Evolutionary conservation across 1,284 basidiomycete species (phyloP), one percentile per base, ranked within the genome.

Genomic region (Schizophyllum amplum): DNA sequence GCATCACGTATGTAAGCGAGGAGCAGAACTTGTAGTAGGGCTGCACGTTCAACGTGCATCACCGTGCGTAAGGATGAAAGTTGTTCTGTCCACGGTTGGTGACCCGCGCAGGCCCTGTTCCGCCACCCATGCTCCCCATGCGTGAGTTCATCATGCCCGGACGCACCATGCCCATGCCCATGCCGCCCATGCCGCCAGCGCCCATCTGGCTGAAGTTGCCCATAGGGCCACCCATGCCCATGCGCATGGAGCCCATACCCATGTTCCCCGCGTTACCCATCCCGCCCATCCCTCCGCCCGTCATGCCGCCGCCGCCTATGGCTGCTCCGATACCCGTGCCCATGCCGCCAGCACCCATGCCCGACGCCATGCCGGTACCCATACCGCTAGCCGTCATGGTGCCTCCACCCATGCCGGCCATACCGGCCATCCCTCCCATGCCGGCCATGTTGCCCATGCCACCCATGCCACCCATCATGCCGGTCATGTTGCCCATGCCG

Each of bases 21-120:
- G n/a, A n/a, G n/a, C n/a, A n/a, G n/a, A n/a, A n/a, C n/a, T n/a
- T n/a, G n/a, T n/a, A n/a, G n/a, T n/a, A n/a, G n/a, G n/a, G n/a
- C n/a, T n/a, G n/a, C n/a, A n/a, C n/a, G n/a, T n/a, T n/a, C n/a
- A n/a, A n/a, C n/a, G n/a, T n/a, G n/a, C 33, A 50, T 50, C 24
- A 61, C 61, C 82, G 77, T 50, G 82, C 75, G 64, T 84, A 84
- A 17, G 82, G 82, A 66, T 84, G 82, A 68, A 79, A 84, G 51
- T 74, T 75, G 61, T 83, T 79, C 61, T 82, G 80, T 63, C 82
- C 82, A 23, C 82, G 76, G 47, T 69, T 76, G 58, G 75, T 77
- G 63, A 77, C 73, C 15, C 82, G 72, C 51, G 77, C 72, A 20
- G 83, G 81, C 9, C 83, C 82, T 11, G 77, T 71, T 1, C 79